Evolutionary conservation across 2,329 filamentous ascomycete species (phyloP), one percentile per base, ranked within the genome.

Genomic region (Tolypocladium album): DNA sequence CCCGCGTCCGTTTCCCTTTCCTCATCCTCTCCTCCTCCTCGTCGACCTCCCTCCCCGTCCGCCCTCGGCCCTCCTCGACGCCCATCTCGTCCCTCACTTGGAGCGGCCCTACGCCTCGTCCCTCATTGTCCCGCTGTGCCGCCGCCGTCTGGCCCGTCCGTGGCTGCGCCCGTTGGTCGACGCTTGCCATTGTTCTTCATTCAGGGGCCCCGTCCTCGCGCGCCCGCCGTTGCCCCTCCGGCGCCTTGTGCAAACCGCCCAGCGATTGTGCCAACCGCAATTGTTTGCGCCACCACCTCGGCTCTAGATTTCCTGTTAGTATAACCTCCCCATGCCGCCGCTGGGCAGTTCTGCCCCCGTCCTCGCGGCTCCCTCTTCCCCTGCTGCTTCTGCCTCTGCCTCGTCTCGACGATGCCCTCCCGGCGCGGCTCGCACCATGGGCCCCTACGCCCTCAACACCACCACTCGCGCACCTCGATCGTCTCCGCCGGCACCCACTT

Each of bases 401-500:
- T 20, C 31, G 3, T 2, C 11, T 11, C 36, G 8, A 53, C 20
- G 50, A 34, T 36, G 50, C 31, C 31, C 50, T 34, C 50, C 5
- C 31, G 50, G 13, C 50, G 31, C 50, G 27, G 24, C 50, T 53
- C 9, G 50, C 50, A 36, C 11, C 50, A 53, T 53, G 50, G 50
- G 27, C 31, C 50, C 58, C 56, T 34, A 20, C 47, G 40, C 31
- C 55, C 38, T 47, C 56, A 58, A 47, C 36, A 43, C 47, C 39
- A 42, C 42, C 31, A 38, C 4, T 24, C 31, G 27, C 24, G 40
- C 12, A 12, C 22, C 5, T 47, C 59, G 4, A 52, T 45, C 40
- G 39, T 57, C 47, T 39, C 22, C 56, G 22, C 59, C 62, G 50
- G 58, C 61, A 59, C 22, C 45, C 56, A 59, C 58, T 55, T 47